These are phyloP conservation scores for Eudorina sp. DNA, from an alignment of 139 green algal genomes.

Conservation along the genomic window DNA sequence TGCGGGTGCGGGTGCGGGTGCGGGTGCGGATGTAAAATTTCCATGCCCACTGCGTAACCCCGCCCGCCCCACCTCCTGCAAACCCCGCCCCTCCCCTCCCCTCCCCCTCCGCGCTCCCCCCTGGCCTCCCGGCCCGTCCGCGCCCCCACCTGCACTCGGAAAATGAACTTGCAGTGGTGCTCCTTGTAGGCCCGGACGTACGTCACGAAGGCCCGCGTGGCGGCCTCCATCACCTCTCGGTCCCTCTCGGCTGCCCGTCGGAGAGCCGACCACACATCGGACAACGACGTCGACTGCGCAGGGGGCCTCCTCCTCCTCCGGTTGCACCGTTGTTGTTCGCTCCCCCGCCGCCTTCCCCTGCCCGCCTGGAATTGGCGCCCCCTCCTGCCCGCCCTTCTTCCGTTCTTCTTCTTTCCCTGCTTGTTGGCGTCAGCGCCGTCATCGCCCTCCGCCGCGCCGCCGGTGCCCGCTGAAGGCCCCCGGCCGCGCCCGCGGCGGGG, in stretches of 20 bases:
- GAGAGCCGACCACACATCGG: conserved; percentile 47
- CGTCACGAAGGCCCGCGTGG: conserved; percentile 91
- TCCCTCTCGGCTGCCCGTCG: conserved; percentile 73
- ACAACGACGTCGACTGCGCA: background rate
- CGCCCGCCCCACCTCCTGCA: too few species aligned
- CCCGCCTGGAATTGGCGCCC: too few species aligned
- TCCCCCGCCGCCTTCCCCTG: background rate
- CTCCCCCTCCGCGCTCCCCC: background rate
- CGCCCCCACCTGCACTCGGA: conserved; percentile 82
- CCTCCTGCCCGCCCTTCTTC: too few species aligned
- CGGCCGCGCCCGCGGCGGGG: too few species aligned
- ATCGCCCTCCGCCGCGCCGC: too few species aligned
- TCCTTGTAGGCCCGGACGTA: conserved; percentile 98
- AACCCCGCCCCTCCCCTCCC: background rate
- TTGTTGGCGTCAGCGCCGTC: too few species aligned
- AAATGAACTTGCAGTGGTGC: conserved; percentile 95
- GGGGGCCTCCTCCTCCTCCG: background rate
- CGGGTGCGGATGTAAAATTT: too few species aligned
- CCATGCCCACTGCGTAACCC: too few species aligned
- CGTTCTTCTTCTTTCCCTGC: too few species aligned
- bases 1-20: too few species aligned
- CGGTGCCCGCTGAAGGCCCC: too few species aligned
- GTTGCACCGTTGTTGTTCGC: background rate
- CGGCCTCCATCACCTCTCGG: conserved; percentile 94
- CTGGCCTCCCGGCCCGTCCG: background rate